A percentile compares a stretch with the other conserved stretches of the same genome.
Conservation (phyloP, 2,329 filamentous ascomycete species). For the Calycina marina region DNA sequence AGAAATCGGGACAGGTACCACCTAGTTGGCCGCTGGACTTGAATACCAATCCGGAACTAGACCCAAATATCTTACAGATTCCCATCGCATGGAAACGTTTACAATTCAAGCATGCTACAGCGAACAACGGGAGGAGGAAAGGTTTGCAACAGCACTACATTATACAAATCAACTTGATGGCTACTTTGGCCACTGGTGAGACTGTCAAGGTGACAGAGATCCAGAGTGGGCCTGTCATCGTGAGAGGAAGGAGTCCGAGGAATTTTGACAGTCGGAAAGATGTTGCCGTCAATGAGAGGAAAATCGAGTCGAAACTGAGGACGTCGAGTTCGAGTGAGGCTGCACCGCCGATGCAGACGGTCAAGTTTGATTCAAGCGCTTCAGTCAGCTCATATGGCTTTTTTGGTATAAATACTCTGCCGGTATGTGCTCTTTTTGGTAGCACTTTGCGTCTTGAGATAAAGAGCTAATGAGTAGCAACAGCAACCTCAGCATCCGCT, state of each 20-base stretch:
- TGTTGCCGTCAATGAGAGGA: conserved; percentile 42
- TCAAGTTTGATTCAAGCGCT: conserved; percentile 17
- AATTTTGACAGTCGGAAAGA: conserved; percentile 92
- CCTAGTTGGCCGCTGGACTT: conserved; percentile 41
- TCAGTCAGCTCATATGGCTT: conserved; percentile 14
- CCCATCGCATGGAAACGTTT: conserved; percentile 86
- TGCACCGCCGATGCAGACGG: conserved; percentile 10
- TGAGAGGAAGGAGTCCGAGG: conserved; percentile 77
- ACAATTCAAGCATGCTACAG: conserved; percentile 91
- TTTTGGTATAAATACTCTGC: conserved; percentile 18
- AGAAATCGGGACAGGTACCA: conserved; percentile 33
- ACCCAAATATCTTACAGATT: conserved; percentile 64
- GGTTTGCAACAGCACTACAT: conserved; percentile 92
- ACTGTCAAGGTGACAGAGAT: conserved; percentile 71
- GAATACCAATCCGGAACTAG: conserved; percentile 49
- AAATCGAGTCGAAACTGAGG: conserved; percentile 17
- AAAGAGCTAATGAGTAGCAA: background rate
- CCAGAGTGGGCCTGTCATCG: conserved; percentile 85
- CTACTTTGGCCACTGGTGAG: conserved; percentile 49
- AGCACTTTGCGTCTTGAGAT: too few relatives aligned
- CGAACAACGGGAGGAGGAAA: conserved; percentile 88
- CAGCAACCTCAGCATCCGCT: background rate
- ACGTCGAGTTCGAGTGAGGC: conserved; percentile 13
- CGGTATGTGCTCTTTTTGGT: conserved; percentile 13
- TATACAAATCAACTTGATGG: conserved; percentile 70